These are phyloP conservation scores for Leavenworthia alabamica DNA, from an alignment of 345 rosid genomes.

Conservation along the genomic window DNA sequence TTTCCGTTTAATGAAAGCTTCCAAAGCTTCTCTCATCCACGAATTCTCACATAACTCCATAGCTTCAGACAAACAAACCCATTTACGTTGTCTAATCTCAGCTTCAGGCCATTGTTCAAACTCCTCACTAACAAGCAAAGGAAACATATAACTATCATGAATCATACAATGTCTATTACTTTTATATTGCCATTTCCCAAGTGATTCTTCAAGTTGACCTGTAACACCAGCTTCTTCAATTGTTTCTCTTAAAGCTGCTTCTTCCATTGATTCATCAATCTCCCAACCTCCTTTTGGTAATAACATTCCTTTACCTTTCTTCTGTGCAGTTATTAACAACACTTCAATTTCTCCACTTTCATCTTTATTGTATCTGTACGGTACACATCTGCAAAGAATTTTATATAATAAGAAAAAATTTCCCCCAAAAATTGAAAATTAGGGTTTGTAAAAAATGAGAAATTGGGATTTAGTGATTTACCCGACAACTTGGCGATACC, in stretches of 20 bases:
- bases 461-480: slow-evolving; percentile 26
- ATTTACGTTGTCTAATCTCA: slow-evolving; percentile 35
- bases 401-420: background rate
- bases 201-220: slow-evolving; percentile 34
- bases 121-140: slow-evolving; percentile 40
- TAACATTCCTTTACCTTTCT: slow-evolving; percentile 46
- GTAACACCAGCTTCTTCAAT: slow-evolving; percentile 56
- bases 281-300: slow-evolving; percentile 78
- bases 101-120: slow-evolving; percentile 52
- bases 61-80: slow-evolving; percentile 49
- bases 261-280: slow-evolving; percentile 48
- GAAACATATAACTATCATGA: slow-evolving; percentile 52
- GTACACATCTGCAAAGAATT: slow-evolving; percentile 60
- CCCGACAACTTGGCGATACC: slow-evolving; percentile 74
- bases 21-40: slow-evolving; percentile 65
- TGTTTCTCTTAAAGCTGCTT: slow-evolving; percentile 49
- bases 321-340: slow-evolving; percentile 50
- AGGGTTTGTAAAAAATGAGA: background rate
- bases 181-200: slow-evolving; percentile 48
- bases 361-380: slow-evolving; percentile 44
- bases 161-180: slow-evolving; percentile 44
- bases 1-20: slow-evolving; percentile 34
- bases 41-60: slow-evolving; percentile 35
- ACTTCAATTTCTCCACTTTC: slow-evolving; percentile 42
- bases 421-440: background rate